Percentiles rank a stretch among this genome's conserved stretches.
These are phyloP conservation scores for Paulownia fortunei DNA, from an alignment of 257 asterid genomes.

Conservation along the genomic window DNA sequence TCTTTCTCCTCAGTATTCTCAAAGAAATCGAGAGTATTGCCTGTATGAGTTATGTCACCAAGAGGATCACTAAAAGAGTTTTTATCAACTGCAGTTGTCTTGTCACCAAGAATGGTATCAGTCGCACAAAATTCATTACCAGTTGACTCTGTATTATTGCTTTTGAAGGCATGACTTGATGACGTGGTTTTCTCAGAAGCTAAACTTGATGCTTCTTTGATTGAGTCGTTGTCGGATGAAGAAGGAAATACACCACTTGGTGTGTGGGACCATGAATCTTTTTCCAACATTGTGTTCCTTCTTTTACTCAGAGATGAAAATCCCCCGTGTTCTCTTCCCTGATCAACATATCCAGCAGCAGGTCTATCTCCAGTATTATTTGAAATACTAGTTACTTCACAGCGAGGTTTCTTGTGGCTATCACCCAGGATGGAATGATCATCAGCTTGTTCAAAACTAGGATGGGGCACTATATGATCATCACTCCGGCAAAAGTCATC, in stretches of 20 bases:
- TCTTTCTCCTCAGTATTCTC: conserved; percentile 59
- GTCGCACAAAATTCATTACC: conserved; percentile 46
- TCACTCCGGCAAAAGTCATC: conserved; percentile 66
- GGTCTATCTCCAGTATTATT: conserved; percentile 40
- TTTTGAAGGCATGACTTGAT: conserved; percentile 43
- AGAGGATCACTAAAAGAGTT: conserved; percentile 61
- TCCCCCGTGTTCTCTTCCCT: conserved; percentile 37
- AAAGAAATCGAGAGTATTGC: conserved; percentile 52
- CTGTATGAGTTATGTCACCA: conserved; percentile 51
- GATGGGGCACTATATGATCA: conserved; percentile 83
- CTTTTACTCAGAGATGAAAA: conserved; percentile 45
- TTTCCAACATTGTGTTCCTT: conserved; percentile 56
- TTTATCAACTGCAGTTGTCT: conserved; percentile 45
- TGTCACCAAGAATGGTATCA: conserved; percentile 46
- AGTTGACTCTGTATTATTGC: conserved; percentile 37
- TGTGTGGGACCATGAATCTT: conserved; percentile 43
- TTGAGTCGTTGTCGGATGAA: conserved; percentile 44
- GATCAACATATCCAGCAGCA: conserved; percentile 36
- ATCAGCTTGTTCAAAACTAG: conserved; percentile 36
- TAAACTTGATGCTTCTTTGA: conserved; percentile 55
- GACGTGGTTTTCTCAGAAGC: conserved; percentile 51
- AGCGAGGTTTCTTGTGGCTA: conserved; percentile 51
- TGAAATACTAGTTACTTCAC: conserved; percentile 41
- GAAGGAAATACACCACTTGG: conserved; percentile 52
- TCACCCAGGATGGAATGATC: conserved; percentile 46